phyloP scores from a whole-genome alignment of 2,329 filamentous ascomycete genomes.

The Lecanoromycetidae sp. region DNA sequence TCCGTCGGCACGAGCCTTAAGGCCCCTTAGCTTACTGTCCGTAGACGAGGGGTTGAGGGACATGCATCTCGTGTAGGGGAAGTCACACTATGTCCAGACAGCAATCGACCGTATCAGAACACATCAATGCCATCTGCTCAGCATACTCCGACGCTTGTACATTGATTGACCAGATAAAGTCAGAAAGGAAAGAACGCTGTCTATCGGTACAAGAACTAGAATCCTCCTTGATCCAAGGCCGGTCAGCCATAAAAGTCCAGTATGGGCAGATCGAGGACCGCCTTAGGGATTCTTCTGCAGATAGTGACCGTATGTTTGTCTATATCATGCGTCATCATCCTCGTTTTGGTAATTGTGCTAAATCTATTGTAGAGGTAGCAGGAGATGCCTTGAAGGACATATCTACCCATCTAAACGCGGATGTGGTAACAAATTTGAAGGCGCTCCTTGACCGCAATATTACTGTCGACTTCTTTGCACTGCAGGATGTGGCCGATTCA shows the following conservation, averaged over 20 bases:
- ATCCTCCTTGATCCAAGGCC: constrained; percentile 27
- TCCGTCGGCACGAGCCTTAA: too few relatives aligned
- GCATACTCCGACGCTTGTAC: constrained; percentile 20
- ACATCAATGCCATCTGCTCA: too few relatives aligned
- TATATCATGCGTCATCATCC: neutral
- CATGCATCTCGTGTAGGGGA: too few relatives aligned
- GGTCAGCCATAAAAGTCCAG: constrained; percentile 26
- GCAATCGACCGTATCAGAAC: too few relatives aligned
- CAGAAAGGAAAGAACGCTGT: constrained; percentile 20
- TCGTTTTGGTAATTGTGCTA: neutral
- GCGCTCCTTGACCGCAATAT: constrained; percentile 24
- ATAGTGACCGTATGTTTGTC: constrained; percentile 24
- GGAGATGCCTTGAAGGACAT: constrained; percentile 31
- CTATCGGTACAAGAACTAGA: constrained; percentile 24
- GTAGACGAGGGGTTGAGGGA: too few relatives aligned
- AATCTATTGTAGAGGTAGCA: constrained; percentile 20
- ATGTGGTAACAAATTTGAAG: constrained; percentile 26
- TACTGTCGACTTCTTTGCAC: constrained; percentile 24
- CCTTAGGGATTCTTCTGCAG: constrained; percentile 27
- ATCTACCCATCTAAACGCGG: constrained; percentile 28
- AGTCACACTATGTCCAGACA: too few relatives aligned
- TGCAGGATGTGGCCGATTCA: constrained; percentile 28
- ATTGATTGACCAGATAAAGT: constrained; percentile 24
- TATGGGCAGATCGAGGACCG: constrained; percentile 26
- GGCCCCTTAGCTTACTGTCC: too few relatives aligned